These are phyloP conservation scores for Penicillium sp. DNA, from an alignment of 2,329 filamentous ascomycete genomes.

Conservation along the genomic window DNA sequence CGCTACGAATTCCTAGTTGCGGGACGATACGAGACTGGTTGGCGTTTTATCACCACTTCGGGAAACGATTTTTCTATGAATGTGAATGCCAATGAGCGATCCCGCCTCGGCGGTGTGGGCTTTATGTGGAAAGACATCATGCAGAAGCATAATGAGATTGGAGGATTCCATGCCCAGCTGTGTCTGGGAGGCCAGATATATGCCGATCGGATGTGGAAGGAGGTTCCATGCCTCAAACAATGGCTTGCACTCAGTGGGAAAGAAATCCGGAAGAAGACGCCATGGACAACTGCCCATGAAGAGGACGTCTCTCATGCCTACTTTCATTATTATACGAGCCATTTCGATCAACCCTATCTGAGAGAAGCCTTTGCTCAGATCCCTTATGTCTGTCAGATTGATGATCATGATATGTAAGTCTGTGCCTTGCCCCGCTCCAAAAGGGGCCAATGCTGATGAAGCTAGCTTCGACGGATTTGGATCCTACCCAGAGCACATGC, in stretches of 20 bases:
- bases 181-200: conserved; percentile 92
- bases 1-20: conserved; percentile 94
- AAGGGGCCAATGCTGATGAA: no score
- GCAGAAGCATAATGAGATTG: conserved; percentile 92
- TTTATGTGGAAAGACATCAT: conserved; percentile 99
- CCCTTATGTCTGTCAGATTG: conserved; percentile 81
- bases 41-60: conserved; percentile 92
- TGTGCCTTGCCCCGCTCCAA: no score
- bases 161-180: conserved; percentile 88
- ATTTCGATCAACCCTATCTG: conserved; percentile 92
- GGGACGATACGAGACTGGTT: conserved; percentile 77
- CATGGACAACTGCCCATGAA: conserved; percentile 89
- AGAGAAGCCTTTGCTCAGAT: conserved; percentile 96
- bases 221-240: conserved; percentile 84
- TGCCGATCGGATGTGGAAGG: conserved; percentile 90
- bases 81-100: conserved; percentile 75
- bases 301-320: conserved; percentile 94
- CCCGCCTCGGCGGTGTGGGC: conserved; percentile 75
- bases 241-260: conserved; percentile 91
- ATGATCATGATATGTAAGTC: conserved; percentile 95
- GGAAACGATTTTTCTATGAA: conserved; percentile 90
- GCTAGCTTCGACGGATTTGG: conserved; percentile 88
- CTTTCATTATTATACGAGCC: conserved; percentile 97
- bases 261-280: conserved; percentile 78
- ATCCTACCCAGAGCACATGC: conserved; percentile 97